A percentile compares a stretch with the other conserved stretches of the same genome.
These are phyloP conservation scores for Mycena capillaripes DNA, from an alignment of 768 basidiomycete species.

Conservation along the genomic window DNA sequence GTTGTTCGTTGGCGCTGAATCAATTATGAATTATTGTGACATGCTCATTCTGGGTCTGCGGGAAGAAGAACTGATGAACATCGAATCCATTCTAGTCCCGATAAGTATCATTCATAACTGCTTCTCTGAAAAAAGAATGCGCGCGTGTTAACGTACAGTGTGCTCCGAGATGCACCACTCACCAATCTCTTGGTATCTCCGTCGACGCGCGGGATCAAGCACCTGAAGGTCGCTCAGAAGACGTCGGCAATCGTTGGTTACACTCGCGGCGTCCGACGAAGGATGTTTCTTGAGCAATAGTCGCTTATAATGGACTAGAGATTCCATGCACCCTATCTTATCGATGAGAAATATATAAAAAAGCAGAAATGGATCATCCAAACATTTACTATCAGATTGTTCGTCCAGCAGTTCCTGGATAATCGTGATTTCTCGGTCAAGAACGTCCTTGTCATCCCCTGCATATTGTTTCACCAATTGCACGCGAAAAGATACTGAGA, in stretches of 20 bases:
- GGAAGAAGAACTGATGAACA: not conserved
- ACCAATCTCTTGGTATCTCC: slow-evolving; percentile 81
- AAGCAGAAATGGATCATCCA: not conserved
- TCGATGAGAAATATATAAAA: slow-evolving; percentile 19
- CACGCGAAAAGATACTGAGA: not conserved
- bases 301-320: slow-evolving; percentile 86
- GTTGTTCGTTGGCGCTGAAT: slow-evolving; percentile 33
- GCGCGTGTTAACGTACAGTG: not conserved
- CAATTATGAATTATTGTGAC: slow-evolving; percentile 33
- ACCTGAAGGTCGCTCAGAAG: slow-evolving; percentile 68
- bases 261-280: slow-evolving; percentile 45
- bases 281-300: slow-evolving; percentile 70
- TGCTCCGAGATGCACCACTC: slow-evolving; percentile 37
- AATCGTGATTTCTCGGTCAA: slow-evolving; percentile 81
- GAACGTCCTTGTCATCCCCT: slow-evolving; percentile 71
- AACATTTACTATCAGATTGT: slow-evolving; percentile 95
- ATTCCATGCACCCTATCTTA: slow-evolving; percentile 91
- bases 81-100: slow-evolving; percentile 14
- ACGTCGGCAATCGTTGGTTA: slow-evolving; percentile 61
- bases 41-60: slow-evolving; percentile 28
- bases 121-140: slow-evolving; percentile 22
- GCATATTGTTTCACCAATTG: not conserved
- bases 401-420: slow-evolving; percentile 90
- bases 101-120: slow-evolving; percentile 3
- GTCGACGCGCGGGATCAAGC: slow-evolving; percentile 76